Evolutionary conservation across 2,329 filamentous ascomycete genomes (phyloP).

Genomic region (Sclerotinia sclerotiorum): DNA sequence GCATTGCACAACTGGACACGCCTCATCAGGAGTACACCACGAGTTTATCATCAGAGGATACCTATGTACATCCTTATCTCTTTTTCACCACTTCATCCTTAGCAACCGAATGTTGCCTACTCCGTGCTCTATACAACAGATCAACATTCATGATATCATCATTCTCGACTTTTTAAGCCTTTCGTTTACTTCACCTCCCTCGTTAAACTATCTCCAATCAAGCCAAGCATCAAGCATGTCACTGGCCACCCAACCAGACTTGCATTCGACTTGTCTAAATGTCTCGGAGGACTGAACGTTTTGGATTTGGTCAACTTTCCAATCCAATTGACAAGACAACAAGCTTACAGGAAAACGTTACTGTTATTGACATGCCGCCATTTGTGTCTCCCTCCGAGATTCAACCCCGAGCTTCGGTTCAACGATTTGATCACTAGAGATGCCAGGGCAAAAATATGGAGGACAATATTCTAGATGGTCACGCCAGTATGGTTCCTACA

Average conservation of each 20-base stretch:
- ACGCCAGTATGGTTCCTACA: not conserved
- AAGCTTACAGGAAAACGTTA: slow-evolving; percentile 3
- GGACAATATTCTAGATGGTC: not conserved
- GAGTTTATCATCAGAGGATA: not conserved
- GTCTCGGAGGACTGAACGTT: slow-evolving; percentile 15
- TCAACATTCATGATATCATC: slow-evolving; percentile 15
- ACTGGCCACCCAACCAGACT: slow-evolving; percentile 10
- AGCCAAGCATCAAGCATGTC: slow-evolving; percentile 18
- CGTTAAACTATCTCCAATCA: slow-evolving; percentile 3
- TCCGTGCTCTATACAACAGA: slow-evolving; percentile 2
- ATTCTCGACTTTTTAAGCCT: not conserved
- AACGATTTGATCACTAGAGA: not conserved
- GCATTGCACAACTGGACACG: not conserved
- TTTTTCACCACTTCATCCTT: not conserved
- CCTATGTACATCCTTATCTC: not conserved
- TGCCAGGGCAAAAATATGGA: not conserved
- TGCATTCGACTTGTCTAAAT: slow-evolving; percentile 7
- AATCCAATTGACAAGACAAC: slow-evolving; percentile 1
- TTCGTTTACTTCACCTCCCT: not conserved
- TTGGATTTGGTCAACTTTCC: not conserved
- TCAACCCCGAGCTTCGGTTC: not conserved
- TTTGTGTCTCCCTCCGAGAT: slow-evolving; percentile 1
- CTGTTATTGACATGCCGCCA: slow-evolving; percentile 8
- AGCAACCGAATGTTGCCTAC: not conserved
- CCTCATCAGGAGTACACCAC: not conserved